A percentile compares a stretch with the other conserved stretches of the same genome.
Conservation (phyloP, 1,284 basidiomycete genomes). For the Schizophyllum commune region DNA sequence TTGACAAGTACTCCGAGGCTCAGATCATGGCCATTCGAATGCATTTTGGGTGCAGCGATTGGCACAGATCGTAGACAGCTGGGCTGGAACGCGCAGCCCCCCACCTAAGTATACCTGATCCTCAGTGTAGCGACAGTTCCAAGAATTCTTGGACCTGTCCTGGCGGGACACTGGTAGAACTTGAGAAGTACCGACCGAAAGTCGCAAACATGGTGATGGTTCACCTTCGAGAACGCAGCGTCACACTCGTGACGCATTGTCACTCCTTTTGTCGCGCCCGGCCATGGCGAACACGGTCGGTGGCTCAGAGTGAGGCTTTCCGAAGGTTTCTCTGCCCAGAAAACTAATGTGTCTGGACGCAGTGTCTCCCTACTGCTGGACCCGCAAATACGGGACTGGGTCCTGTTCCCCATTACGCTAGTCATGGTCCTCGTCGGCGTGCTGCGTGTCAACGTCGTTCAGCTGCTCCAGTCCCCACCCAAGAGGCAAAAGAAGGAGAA, state of each 20-base stretch:
- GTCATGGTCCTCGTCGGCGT: slow-evolving; percentile 98
- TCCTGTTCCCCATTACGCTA: slow-evolving; percentile 93
- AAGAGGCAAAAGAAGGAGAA: slow-evolving; percentile 75
- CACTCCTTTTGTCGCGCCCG: neutral
- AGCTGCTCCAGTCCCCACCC: slow-evolving; percentile 79
- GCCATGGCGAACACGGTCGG: neutral
- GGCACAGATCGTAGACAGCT: no score
- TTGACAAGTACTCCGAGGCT: no score
- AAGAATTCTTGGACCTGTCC: no score
- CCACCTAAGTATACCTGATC: no score
- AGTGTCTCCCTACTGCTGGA: slow-evolving; percentile 82
- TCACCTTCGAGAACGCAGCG: no score
- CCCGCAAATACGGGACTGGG: slow-evolving; percentile 91
- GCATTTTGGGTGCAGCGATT: no score
- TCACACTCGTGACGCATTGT: neutral
- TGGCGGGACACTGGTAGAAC: no score
- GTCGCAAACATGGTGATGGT: no score
- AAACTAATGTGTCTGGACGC: slow-evolving; percentile 1
- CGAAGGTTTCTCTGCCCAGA: neutral
- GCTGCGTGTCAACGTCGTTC: slow-evolving; percentile 87
- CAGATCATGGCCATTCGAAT: no score
- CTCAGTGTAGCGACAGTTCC: no score
- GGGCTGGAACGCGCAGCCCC: no score
- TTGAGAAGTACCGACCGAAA: no score
- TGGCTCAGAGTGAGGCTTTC: neutral